Evolutionary conservation across 192 early-diverging fungal species (phyloP), one percentile per base, ranked within the genome.

Genomic region (Haplosporangium gracile): DNA sequence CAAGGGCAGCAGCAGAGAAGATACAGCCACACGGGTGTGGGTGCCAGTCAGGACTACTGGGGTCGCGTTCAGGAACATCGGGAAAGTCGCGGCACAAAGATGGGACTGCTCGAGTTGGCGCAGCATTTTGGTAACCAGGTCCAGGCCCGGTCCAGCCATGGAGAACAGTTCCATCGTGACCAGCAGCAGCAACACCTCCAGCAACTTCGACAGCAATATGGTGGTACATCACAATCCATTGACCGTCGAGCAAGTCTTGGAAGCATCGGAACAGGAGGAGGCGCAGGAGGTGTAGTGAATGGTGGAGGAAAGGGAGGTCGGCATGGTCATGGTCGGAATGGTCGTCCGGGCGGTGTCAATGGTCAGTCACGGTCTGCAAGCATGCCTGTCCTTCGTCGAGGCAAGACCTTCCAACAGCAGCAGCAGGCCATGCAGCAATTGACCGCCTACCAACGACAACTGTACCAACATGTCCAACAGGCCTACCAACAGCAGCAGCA

Each of bases 351-450:
- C 55, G 51, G 74, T 42, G 18, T 47, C 24, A 51, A 29, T 57
- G 47, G 47, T 11, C 40, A 55, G 42, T 18, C 57, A 20, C 70
- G 65, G 13, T 13, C 20, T 74, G 57, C 34, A 53, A 47, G 43
- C 15, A 74, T 70, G 5, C 84, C 84, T 36, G 42, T 47, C 9
- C 55, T 86, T 4, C 63, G 79, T 49, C 78, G 84, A 42, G 79
- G 79, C 15, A 86, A 86, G 26, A 80, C 84, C 1, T 81, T 86
- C 40, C 84, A 86, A 29, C 84, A 86, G 10, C 84, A 86, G 15
- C 84, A 86, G n/a, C 84, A 86, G 47, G 72, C 84, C 24, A 26
- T 86, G 32, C 75, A 86, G n/a, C 84, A 86, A 34, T 72, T 86
- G 22, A 80, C 84, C 16, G 75, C 78, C 2, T 81, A 86, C 60